Evolutionary conservation across 306 rosid genomes (phyloP).

Genomic region (Hippophae tibetana): DNA sequence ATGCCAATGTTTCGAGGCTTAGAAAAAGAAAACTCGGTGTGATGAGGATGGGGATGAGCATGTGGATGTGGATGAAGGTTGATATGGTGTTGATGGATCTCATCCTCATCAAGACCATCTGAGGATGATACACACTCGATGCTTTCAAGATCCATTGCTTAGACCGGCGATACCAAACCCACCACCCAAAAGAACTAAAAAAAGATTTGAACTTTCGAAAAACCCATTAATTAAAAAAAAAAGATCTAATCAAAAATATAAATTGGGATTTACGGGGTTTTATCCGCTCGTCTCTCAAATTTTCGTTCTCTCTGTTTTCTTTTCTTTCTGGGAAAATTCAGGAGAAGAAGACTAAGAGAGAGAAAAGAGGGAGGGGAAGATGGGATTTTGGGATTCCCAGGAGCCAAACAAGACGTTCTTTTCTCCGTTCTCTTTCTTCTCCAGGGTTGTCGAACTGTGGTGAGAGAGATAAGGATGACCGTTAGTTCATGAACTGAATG

Average conservation of each 20-base stretch:
- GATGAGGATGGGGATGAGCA: constrained; percentile 43
- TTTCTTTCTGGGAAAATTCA: constrained; percentile 4
- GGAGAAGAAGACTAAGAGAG: constrained; percentile 12
- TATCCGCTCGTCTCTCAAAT: constrained; percentile 3
- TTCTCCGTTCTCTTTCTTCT: constrained; percentile 31
- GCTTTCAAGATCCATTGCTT: constrained; percentile 65
- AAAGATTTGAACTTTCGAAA: too few relatives aligned
- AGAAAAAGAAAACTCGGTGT: constrained; percentile 57
- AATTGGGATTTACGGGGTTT: not conserved
- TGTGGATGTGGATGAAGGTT: constrained; percentile 37
- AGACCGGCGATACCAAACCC: constrained; percentile 14
- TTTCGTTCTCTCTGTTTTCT: constrained; percentile 6
- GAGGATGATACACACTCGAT: constrained; percentile 80
- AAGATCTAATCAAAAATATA: too few relatives aligned
- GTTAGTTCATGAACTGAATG: constrained; percentile 28
- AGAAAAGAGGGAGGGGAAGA: constrained; percentile 16
- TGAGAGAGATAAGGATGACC: constrained; percentile 27
- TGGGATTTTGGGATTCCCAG: constrained; percentile 25
- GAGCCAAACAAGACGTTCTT: constrained; percentile 49
- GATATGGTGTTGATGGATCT: constrained; percentile 56
- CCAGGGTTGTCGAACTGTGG: constrained; percentile 16
- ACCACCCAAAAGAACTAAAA: not conserved
- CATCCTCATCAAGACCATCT: constrained; percentile 81
- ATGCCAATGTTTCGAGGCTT: constrained; percentile 57
- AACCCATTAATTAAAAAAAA: too few relatives aligned